phyloP scores from a whole-genome alignment of 768 basidiomycete genomes.

The Podaxis carcinomalis region DNA sequence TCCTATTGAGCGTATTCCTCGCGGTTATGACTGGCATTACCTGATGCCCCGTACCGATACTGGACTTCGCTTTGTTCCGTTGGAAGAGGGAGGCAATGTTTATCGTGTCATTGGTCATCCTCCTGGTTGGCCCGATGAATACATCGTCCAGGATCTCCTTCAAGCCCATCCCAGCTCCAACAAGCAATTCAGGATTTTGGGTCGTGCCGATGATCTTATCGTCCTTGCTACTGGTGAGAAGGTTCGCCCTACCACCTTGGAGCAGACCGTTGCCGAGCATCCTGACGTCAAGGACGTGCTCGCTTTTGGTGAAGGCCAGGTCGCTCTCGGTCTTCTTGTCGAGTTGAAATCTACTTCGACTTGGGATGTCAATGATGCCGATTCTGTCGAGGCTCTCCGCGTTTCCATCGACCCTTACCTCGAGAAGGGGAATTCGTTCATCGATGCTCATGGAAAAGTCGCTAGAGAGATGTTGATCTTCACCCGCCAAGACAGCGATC shows the following conservation, averaged over 20 bases:
- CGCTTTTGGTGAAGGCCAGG: conserved; percentile 32
- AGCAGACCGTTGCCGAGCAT: conserved; percentile 29
- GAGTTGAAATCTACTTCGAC: conserved; percentile 22
- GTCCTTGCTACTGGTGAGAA: conserved; percentile 42
- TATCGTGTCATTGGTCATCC: conserved; percentile 26
- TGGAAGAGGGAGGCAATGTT: conserved; percentile 21
- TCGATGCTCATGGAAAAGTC: conserved; percentile 34
- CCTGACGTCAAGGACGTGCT: conserved; percentile 32
- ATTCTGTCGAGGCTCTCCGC: conserved; percentile 16
- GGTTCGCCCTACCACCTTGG: conserved; percentile 28
- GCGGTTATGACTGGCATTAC: conserved; percentile 34
- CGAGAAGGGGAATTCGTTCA: conserved; percentile 29
- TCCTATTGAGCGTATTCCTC: conserved; percentile 25
- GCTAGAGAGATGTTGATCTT: conserved; percentile 34
- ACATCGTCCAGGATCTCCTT: conserved; percentile 35
- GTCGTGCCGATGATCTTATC: conserved; percentile 36
- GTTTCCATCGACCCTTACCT: conserved; percentile 25
- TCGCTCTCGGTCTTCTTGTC: conserved; percentile 31
- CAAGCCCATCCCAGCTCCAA: conserved; percentile 24
- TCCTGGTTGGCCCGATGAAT: conserved; percentile 29
- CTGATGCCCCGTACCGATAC: conserved; percentile 31
- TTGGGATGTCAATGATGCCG: conserved; percentile 15
- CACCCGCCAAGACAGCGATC: conserved; percentile 25
- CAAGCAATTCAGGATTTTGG: conserved; percentile 30
- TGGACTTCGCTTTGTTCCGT: conserved; percentile 23